phyloP scores from a whole-genome alignment of 2,329 filamentous ascomycete species.

The Aspergillus pseudotamarii region DNA sequence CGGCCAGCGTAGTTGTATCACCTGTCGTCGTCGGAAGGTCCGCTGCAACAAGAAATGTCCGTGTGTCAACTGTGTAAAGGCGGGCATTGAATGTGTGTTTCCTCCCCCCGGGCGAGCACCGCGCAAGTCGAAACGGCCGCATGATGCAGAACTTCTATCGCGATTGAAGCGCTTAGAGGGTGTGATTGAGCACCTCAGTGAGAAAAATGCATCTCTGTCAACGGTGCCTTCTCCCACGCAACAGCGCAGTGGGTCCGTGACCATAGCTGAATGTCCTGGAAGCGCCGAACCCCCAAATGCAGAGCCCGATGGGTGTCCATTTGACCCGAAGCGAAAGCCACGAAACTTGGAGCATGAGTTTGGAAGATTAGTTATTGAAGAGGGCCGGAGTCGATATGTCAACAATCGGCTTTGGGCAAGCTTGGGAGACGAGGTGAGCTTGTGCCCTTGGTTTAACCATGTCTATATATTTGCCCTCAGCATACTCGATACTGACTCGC shows the following conservation, averaged over 20 bases:
- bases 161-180: constrained; percentile 61
- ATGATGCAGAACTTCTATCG: constrained; percentile 62
- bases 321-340: constrained; percentile 23
- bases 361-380: constrained; percentile 61
- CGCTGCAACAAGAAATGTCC: constrained; percentile 52
- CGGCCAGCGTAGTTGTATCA: constrained; percentile 49
- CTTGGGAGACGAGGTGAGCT: constrained; percentile 60
- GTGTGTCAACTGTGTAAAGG: constrained; percentile 52
- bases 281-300: not conserved
- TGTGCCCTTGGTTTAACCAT: not conserved
- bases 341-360: constrained; percentile 51
- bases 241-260: constrained; percentile 7
- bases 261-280: not conserved
- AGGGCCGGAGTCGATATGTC: constrained; percentile 63
- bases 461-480: not conserved
- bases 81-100: constrained; percentile 63
- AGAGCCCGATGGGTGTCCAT: constrained; percentile 17
- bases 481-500: constrained; percentile 12
- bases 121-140: constrained; percentile 59
- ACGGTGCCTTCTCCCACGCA: constrained; percentile 14
- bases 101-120: constrained; percentile 64
- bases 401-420: constrained; percentile 65
- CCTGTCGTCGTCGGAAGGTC: constrained; percentile 52
- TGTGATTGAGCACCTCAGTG: constrained; percentile 62
- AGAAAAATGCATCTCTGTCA: constrained; percentile 38